These are phyloP conservation scores for Auricularia sp. DNA, from an alignment of 768 basidiomycete species.

Conservation along the genomic window DNA sequence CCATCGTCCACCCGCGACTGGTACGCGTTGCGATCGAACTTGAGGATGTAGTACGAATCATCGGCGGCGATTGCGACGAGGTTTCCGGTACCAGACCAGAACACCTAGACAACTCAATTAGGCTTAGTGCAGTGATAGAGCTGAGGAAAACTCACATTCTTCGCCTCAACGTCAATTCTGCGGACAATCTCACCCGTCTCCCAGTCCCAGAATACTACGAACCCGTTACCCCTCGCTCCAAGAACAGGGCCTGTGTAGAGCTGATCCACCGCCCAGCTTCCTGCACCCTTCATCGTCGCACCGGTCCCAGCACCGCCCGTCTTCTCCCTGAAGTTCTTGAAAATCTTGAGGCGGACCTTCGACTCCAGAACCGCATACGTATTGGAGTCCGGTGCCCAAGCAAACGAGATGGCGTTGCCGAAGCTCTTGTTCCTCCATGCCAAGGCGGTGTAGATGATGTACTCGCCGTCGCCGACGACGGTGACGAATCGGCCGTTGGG, in stretches of 20 bases:
- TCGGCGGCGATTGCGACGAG: conserved; percentile 81
- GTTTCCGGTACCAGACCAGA: conserved; percentile 82
- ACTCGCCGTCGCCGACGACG: conserved; percentile 94
- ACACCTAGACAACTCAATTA: conserved; percentile 25
- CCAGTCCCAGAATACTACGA: conserved; percentile 99
- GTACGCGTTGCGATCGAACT: conserved; percentile 87
- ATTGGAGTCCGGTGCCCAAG: conserved; percentile 93
- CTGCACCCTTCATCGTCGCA: conserved; percentile 72
- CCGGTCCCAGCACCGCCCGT: too few relatives aligned
- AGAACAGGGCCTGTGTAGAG: conserved; percentile 80
- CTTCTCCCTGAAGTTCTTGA: conserved; percentile 85
- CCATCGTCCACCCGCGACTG: conserved; percentile 79
- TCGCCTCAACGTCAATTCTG: conserved; percentile 90
- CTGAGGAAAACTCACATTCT: conserved; percentile 42
- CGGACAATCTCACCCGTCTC: conserved; percentile 90
- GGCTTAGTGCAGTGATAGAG: conserved; percentile 14
- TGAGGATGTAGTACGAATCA: conserved; percentile 87
- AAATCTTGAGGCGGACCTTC: conserved; percentile 75
- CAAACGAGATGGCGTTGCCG: conserved; percentile 83
- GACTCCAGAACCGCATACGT: conserved; percentile 93
- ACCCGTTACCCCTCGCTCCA: conserved; percentile 75
- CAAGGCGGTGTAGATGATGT: conserved; percentile 95
- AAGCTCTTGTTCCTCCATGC: conserved; percentile 99
- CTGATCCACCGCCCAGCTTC: conserved; percentile 75
- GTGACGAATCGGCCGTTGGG: conserved; percentile 98